Percentiles rank a stretch among this genome's conserved stretches.
Evolutionary conservation across 2,329 filamentous ascomycete genomes (phyloP).

Genomic region (Scedosporium apiospermum): DNA sequence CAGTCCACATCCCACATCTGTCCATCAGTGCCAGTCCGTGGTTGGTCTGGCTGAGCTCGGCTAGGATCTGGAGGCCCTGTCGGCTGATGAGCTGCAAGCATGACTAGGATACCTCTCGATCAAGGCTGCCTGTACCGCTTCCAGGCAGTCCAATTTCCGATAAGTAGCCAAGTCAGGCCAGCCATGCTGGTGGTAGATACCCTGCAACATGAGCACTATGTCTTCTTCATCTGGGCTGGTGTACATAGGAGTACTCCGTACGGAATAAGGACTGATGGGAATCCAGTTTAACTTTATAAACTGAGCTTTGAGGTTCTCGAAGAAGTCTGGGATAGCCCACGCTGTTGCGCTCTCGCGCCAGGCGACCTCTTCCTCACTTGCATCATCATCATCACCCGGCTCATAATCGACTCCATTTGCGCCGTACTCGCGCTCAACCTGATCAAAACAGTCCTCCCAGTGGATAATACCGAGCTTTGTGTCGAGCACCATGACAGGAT

Average conservation of each 20-base stretch:
- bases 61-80: not conserved
- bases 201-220: constrained; percentile 11
- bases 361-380: constrained; percentile 10
- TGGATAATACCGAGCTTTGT: constrained; percentile 18
- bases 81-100: not conserved
- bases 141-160: constrained; percentile 16
- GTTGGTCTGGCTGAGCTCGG: not conserved
- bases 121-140: constrained; percentile 4
- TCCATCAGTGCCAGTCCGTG: too few species aligned
- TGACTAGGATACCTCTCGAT: not conserved
- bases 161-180: constrained; percentile 15
- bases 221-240: not conserved
- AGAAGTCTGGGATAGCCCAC: constrained; percentile 18
- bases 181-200: constrained; percentile 15
- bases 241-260: constrained; percentile 12
- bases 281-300: constrained; percentile 10
- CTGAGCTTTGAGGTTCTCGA: constrained; percentile 16
- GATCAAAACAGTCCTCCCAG: constrained; percentile 14
- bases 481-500: constrained; percentile 16
- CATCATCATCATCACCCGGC: not conserved
- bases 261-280: not conserved
- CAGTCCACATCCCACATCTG: too few species aligned
- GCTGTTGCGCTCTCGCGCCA: constrained; percentile 16
- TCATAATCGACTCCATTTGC: constrained; percentile 5
- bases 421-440: constrained; percentile 5